A percentile compares a stretch with the other conserved stretches of the same genome.
phyloP scores from a whole-genome alignment of 805 yeast genomes.

The Maudiozyma saulgeensis region DNA sequence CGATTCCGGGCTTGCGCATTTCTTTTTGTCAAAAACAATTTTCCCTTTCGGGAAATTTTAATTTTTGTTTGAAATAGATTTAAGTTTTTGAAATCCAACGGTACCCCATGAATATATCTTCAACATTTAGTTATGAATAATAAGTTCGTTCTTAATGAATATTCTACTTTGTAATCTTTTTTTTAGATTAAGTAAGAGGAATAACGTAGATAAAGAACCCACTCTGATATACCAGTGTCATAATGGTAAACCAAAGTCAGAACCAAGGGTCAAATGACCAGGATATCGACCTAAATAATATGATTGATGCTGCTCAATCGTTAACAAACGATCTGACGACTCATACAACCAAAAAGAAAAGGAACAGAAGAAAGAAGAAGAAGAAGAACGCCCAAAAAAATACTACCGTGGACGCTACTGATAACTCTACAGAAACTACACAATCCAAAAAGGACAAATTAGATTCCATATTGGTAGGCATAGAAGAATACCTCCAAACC shows the following conservation, averaged over 20 bases:
- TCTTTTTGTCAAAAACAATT: background rate
- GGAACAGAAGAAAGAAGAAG: constrained; percentile 5
- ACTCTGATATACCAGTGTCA: background rate
- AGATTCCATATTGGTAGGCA: constrained; percentile 20
- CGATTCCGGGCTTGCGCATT: constrained; percentile 26
- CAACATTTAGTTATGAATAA: too few species aligned
- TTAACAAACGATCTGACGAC: constrained; percentile 8
- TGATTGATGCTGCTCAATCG: constrained; percentile 18
- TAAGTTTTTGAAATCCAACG: too few species aligned
- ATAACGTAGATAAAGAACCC: too few species aligned
- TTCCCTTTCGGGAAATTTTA: too few species aligned
- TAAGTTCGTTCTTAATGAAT: too few species aligned
- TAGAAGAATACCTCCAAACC: constrained; percentile 1
- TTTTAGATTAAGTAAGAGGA: too few species aligned
- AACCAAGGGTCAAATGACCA: constrained; percentile 14
- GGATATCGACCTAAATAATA: constrained; percentile 23
- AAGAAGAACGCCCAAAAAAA: constrained; percentile 1
- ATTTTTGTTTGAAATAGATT: too few species aligned
- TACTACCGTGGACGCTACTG: background rate
- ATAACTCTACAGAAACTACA: background rate
- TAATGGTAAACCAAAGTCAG: background rate
- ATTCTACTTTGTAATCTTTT: too few species aligned
- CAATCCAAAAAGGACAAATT: constrained; percentile 1
- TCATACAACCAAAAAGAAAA: constrained; percentile 1
- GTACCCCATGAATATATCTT: too few species aligned